These are phyloP conservation scores for Sclerotinia glacialis DNA, from an alignment of 2,329 filamentous ascomycete genomes.

Conservation along the genomic window DNA sequence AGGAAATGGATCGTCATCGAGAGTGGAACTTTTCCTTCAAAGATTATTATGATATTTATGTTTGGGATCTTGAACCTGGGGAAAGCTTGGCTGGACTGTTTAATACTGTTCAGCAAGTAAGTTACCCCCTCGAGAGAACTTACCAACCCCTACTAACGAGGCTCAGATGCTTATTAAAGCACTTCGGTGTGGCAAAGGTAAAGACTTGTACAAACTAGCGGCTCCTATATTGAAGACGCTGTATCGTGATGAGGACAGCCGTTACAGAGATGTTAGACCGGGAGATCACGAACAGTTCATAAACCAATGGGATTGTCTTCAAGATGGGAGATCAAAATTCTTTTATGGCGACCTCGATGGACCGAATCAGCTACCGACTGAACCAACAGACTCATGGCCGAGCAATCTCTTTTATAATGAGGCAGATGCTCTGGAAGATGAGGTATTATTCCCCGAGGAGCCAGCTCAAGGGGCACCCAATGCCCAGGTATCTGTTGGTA, in stretches of 20 bases:
- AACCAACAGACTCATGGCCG: conserved; percentile 19
- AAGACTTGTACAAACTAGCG: conserved; percentile 40
- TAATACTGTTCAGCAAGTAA: conserved; percentile 39
- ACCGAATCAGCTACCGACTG: background rate
- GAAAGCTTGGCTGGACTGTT: conserved; percentile 37
- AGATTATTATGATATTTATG: conserved; percentile 45
- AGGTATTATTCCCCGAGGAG: conserved; percentile 44
- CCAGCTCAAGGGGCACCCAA: background rate
- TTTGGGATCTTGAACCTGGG: conserved; percentile 44
- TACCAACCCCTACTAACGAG: conserved; percentile 1
- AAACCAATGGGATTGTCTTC: conserved; percentile 15
- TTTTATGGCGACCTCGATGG: conserved; percentile 3
- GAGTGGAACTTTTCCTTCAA: conserved; percentile 44
- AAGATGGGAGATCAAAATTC: conserved; percentile 4
- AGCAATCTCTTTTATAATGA: conserved; percentile 42
- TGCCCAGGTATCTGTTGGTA: conserved; percentile 18
- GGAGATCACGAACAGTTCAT: background rate
- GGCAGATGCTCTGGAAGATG: conserved; percentile 44
- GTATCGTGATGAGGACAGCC: conserved; percentile 37
- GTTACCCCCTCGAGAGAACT: background rate
- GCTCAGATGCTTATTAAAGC: conserved; percentile 42
- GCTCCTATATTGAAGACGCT: conserved; percentile 42
- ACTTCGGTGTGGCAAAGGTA: conserved; percentile 36
- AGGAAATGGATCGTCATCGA: conserved; percentile 41
- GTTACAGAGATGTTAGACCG: conserved; percentile 10